Conservation (phyloP, 192 early-diverging fungal genomes). For the Pilaira anomala region DNA sequence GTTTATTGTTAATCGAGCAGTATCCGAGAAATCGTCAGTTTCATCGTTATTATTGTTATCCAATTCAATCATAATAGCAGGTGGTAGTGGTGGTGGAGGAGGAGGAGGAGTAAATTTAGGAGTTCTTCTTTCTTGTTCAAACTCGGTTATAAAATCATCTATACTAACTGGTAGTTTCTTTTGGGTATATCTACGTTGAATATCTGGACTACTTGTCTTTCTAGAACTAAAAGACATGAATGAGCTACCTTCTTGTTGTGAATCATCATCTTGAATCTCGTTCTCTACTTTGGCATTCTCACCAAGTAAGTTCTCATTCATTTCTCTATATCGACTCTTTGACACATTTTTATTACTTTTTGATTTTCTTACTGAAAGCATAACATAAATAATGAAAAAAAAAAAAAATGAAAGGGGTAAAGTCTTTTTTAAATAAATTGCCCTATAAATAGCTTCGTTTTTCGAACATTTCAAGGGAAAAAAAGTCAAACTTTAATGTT, state of each 20-base stretch:
- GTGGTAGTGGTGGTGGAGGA: background rate
- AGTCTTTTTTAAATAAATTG: too few species aligned
- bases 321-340: background rate
- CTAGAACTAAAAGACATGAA: slow-evolving; percentile 11
- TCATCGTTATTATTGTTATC: slow-evolving; percentile 2
- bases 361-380: background rate
- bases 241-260: background rate
- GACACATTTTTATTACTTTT: background rate
- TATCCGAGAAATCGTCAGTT: slow-evolving; percentile 27
- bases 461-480: too few species aligned
- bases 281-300: background rate
- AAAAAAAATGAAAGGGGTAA: background rate
- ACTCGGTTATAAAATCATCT: slow-evolving; percentile 10
- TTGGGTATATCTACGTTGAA: background rate
- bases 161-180: background rate
- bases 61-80: slow-evolving; percentile 1
- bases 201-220: background rate
- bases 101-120: too few species aligned
- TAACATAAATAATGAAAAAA: background rate
- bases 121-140: slow-evolving; percentile 4
- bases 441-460: too few species aligned
- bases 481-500: too few species aligned
- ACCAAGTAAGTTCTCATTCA: background rate
- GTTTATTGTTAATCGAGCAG: slow-evolving; percentile 25
- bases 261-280: background rate